phyloP scores from a whole-genome alignment of 345 rosid species.

The Bruguiera sexangula region DNA sequence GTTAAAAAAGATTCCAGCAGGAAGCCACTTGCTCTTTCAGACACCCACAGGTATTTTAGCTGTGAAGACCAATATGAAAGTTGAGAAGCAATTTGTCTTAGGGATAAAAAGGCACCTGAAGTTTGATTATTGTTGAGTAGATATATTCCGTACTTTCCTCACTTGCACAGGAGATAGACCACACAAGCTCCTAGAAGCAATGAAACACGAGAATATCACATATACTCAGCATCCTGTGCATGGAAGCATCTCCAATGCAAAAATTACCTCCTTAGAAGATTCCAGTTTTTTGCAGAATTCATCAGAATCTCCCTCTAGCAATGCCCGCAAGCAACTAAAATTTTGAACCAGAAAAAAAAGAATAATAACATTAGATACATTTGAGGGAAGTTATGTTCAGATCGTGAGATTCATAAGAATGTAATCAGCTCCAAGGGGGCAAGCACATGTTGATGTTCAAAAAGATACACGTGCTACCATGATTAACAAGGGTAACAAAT shows the following conservation, averaged over 20 bases:
- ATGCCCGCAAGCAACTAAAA: conserved; percentile 77
- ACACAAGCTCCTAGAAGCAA: conserved; percentile 59
- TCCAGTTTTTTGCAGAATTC: conserved; percentile 61
- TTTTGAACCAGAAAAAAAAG: conserved; percentile 23
- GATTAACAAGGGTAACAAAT: no score
- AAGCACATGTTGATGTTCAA: neutral
- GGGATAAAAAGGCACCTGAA: conserved; percentile 54
- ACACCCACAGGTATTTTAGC: neutral
- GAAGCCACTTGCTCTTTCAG: neutral
- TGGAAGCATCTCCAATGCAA: conserved; percentile 14
- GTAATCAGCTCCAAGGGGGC: neutral
- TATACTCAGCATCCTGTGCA: conserved; percentile 14
- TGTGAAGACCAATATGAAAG: neutral
- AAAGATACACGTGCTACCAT: no score
- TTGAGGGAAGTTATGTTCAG: neutral
- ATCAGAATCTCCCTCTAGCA: conserved; percentile 73
- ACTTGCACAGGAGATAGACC: conserved; percentile 71
- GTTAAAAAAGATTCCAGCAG: no score
- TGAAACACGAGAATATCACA: conserved; percentile 15
- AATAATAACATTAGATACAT: conserved; percentile 6
- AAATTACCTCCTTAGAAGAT: conserved; percentile 69
- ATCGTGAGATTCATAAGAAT: neutral
- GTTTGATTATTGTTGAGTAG: conserved; percentile 71
- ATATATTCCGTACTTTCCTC: conserved; percentile 85
- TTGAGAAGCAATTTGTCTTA: conserved; percentile 14